Percentiles rank a stretch among this genome's conserved stretches.
These are phyloP conservation scores for Metschnikowia kofuensis DNA, from an alignment of 805 yeast genomes.

Conservation along the genomic window DNA sequence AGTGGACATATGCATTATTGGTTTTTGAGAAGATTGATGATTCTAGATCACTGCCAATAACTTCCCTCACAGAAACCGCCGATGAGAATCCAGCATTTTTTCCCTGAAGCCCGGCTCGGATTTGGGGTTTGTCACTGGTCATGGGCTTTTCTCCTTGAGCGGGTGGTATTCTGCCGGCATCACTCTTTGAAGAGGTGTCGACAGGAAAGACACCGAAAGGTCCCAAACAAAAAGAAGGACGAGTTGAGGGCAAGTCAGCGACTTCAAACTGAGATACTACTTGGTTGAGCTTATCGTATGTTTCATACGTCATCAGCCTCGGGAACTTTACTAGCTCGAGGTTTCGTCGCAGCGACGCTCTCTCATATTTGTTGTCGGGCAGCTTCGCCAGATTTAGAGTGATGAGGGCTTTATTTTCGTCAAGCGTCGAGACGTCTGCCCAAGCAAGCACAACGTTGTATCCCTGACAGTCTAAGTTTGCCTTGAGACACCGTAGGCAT, in stretches of 20 bases:
- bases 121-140: no score
- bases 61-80: constrained; percentile 1
- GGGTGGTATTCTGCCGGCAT: not conserved
- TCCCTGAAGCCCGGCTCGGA: not conserved
- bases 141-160: not conserved
- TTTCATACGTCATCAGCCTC: constrained; percentile 28
- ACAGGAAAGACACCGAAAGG: constrained; percentile 10
- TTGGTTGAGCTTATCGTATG: constrained; percentile 37
- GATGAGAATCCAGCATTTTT: not conserved
- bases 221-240: constrained; percentile 2
- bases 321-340: constrained; percentile 45
- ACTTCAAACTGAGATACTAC: constrained; percentile 34
- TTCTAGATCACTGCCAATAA: constrained; percentile 17
- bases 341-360: constrained; percentile 41
- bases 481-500: constrained; percentile 46
- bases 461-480: constrained; percentile 46
- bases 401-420: constrained; percentile 16
- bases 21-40: constrained; percentile 24
- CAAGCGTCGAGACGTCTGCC: constrained; percentile 39
- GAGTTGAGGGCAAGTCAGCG: not conserved
- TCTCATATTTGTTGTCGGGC: constrained; percentile 22
- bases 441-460: constrained; percentile 49
- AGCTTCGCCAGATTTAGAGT: constrained; percentile 18
- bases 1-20: constrained; percentile 34
- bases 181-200: not conserved